Evolutionary conservation across 169 alveolate genomes (phyloP), one percentile per base, ranked within the genome.

Genomic region (Toxoplasma gondii): DNA sequence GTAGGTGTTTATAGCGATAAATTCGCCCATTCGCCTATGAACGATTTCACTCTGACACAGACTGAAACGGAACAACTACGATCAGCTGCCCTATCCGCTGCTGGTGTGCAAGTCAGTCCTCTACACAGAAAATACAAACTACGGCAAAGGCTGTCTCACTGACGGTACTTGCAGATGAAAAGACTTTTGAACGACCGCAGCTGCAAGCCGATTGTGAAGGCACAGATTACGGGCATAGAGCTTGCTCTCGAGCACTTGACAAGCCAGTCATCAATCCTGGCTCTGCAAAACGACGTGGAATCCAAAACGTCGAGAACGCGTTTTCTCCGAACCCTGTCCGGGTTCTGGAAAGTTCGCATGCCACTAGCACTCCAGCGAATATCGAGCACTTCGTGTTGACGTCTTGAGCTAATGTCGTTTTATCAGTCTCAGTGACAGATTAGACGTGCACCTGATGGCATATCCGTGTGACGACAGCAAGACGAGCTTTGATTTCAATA

Each of bases 221-320:
- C 67, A 49, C 69, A 82, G 90, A 39, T 82, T 29, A 29, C 64
- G 12, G 90, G 69, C 90, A 82, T 82, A 12, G 69, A 82, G 5
- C 67, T 43, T 29, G 90, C 90, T 49, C n/a, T 43, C 36, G 64
- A 82, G 17, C 53, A 41, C 54, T 67, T 82, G 67, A 41, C n/a
- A 82, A 12, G 64, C 31, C 84, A 74, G 43, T 31, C 44, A n/a
- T 34, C 84, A 74, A 74, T n/a, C 27, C 39, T 36, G 24, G 45
- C 44, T 36, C 84, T 74, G 41, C 49, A 36, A 74, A n/a, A n/a
- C 39, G n/a, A 74, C 9, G 43, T 74, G 24, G 84, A 22, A 19
- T 1, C 39, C 39, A 31, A 36, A 74, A 16, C 49, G 19, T 36
- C 39, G 43, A 10, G 43, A 34, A 74, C 49, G 43, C 39, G 43